phyloP scores from a whole-genome alignment of 2,329 filamentous ascomycete genomes.

The Simplicillium aogashimaense region DNA sequence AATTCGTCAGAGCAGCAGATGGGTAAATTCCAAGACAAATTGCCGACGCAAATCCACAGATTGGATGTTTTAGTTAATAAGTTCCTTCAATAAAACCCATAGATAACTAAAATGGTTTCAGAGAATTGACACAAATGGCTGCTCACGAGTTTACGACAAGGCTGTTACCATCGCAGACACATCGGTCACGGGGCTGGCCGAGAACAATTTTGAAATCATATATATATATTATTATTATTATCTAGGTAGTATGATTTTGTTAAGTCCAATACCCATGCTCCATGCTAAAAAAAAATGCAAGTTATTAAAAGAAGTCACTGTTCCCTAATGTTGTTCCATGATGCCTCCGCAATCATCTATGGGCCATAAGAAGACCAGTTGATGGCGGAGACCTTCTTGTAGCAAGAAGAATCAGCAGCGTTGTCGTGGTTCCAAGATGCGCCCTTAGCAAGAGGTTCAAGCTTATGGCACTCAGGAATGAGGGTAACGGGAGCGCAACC shows the following conservation, averaged over 20 bases:
- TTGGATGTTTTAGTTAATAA: too few species aligned
- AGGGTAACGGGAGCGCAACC: conserved; percentile 32
- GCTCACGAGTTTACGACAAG: too few species aligned
- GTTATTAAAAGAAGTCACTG: background rate
- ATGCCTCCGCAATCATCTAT: background rate
- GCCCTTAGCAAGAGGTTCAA: conserved; percentile 24
- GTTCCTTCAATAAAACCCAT: too few species aligned
- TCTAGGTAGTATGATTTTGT: background rate
- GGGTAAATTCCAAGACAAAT: too few species aligned
- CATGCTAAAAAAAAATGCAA: conserved; percentile 2
- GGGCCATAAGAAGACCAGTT: conserved; percentile 23
- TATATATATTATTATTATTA: background rate
- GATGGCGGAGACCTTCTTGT: conserved; percentile 26
- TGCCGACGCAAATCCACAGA: too few species aligned
- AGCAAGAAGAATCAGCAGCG: conserved; percentile 27
- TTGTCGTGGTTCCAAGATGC: conserved; percentile 28
- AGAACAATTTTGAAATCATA: background rate
- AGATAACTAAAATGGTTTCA: too few species aligned
- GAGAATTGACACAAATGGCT: too few species aligned
- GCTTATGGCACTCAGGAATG: conserved; percentile 30
- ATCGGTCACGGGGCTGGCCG: background rate
- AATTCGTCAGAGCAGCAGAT: too few species aligned
- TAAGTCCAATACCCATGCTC: background rate
- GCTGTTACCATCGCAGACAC: too few species aligned
- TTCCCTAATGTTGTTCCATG: background rate